Conservation (phyloP, 2,329 filamentous ascomycete species). For the Fusarium decemcellulare region DNA sequence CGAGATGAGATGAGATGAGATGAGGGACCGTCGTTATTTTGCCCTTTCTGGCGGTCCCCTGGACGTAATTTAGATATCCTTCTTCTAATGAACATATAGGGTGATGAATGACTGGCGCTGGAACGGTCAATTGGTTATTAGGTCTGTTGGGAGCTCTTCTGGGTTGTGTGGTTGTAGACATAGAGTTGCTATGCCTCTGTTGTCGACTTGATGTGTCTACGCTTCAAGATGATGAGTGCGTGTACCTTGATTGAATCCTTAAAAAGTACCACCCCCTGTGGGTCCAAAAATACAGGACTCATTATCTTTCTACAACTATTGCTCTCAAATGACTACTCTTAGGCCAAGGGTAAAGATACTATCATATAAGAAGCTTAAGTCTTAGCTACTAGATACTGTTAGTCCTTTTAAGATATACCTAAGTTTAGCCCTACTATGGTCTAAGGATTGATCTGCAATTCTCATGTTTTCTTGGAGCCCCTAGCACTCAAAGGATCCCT, state of each 20-base stretch:
- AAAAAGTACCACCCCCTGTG: neutral
- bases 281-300: no score
- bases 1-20: constrained; percentile 33
- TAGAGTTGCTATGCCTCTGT: constrained; percentile 17
- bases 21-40: constrained; percentile 3
- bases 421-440: no score
- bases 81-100: constrained; percentile 43
- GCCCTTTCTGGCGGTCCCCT: constrained; percentile 18
- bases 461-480: no score
- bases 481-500: no score
- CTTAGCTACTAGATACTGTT: neutral
- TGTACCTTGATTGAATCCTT: neutral
- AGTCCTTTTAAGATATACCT: no score
- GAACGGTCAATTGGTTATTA: constrained; percentile 22
- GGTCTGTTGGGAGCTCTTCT: constrained; percentile 10
- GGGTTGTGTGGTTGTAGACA: constrained; percentile 22
- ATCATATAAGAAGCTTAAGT: no score
- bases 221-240: neutral
- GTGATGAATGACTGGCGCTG: constrained; percentile 40
- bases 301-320: no score
- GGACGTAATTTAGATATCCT: constrained; percentile 38
- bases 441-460: no score
- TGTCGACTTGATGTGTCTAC: constrained; percentile 4
- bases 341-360: no score
- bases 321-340: no score